Conservation (phyloP, 2,329 filamentous ascomycete species). For the Fusarium lyarnte region DNA sequence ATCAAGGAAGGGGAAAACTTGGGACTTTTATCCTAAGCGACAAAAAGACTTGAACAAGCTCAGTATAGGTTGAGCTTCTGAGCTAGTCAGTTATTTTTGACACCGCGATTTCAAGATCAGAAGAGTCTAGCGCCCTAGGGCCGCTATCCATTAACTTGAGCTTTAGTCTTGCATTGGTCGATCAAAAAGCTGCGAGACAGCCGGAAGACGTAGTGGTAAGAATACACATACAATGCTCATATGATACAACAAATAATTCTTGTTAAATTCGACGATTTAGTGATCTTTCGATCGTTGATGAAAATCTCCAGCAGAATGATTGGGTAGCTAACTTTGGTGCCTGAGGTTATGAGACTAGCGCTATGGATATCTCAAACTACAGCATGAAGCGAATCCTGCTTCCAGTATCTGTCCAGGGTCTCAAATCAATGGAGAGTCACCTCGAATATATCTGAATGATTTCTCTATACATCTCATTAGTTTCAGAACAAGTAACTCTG, state of each 20-base stretch:
- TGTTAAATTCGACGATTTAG: accelerated
- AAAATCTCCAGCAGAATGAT: background rate
- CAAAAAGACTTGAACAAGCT: background rate
- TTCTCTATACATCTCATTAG: accelerated
- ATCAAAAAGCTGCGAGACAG: background rate
- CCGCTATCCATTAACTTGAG: background rate
- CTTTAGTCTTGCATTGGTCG: background rate
- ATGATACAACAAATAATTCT: background rate
- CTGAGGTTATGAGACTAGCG: background rate
- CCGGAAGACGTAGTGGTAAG: background rate
- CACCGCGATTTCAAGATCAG: no score
- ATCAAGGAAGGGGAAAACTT: background rate
- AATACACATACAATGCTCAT: background rate
- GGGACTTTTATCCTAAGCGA: accelerated
- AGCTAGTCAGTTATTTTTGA: background rate
- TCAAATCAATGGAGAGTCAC: accelerated
- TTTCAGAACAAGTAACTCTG: accelerated
- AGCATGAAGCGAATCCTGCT: background rate
- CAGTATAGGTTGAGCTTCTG: accelerated
- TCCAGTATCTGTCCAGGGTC: accelerated
- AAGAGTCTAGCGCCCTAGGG: background rate
- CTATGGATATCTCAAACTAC: background rate
- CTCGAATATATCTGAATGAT: background rate
- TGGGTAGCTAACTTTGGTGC: background rate
- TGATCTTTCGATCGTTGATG: background rate